Base-by-base conservation (phyloP, 2,329 filamentous ascomycete species). In the Fusarium keratoplasticum region DNA sequence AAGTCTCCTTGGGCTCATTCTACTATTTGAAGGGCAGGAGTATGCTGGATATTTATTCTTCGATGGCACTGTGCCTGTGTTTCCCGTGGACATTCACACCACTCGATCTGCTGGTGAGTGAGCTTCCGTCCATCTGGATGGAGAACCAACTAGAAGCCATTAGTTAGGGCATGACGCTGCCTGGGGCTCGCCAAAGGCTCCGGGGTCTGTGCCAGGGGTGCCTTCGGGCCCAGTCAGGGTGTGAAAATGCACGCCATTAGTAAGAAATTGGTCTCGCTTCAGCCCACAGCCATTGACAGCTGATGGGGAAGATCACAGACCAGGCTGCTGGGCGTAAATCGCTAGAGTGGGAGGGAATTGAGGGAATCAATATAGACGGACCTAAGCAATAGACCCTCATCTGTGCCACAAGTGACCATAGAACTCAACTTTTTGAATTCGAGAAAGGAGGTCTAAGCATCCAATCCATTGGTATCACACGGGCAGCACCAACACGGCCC, bases 1-100 rank as follows among this genome's bases (percentile, higher is more conserved):
- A 14, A 42, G 11, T 2, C 2, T 8, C 2, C 40, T 42, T 1
- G 6, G 11, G 0, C 20, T 7, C 40, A 6, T 20, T 3, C 4
- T 16, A 10, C 13, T 1, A 22, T 9, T 25, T 25, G 7, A 25
- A 44, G 13, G 8, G 20, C 4, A 44, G 13, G 13, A 16, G 3
- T 25, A 6, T 1, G 13, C 7, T 22, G 2, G 36, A 5, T 38
- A 38, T 38, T 22, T 14, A 5, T 5, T 42, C 40, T 14, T 42
- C 40, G n/a, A 20, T 14, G 6, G 11, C 6, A 22, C 6, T 11
- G 11, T 40, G 36, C 36, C 9, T 4, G 6, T 5, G 10, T 13
- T 44, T 44, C 42, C 7, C 20, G 13, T 9, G 20, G 25, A 16
- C 4, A 44, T 14, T 22, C 7, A n/a, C 14, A 47, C 20, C 20